Evolutionary conservation across 2,329 filamentous ascomycete genomes (phyloP).

Genomic region (Pseudogymnoascus sp.): DNA sequence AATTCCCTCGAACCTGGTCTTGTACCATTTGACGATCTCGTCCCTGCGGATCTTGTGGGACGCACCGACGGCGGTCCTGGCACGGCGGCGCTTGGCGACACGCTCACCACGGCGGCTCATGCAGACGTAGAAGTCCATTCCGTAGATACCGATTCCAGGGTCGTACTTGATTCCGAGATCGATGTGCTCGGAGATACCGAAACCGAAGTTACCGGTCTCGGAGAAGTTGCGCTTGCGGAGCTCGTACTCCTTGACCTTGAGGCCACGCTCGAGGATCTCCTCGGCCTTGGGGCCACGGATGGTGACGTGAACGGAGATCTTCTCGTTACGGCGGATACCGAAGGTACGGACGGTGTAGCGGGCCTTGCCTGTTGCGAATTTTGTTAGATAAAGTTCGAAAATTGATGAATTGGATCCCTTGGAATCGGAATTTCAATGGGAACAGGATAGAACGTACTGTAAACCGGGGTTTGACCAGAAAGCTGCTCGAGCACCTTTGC

Average conservation of each 20-base stretch:
- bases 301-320: conserved; percentile 98
- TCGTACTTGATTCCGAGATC: conserved; percentile 99
- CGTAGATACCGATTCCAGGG: conserved; percentile 96
- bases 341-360: conserved; percentile 99
- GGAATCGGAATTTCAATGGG: not conserved
- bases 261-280: conserved; percentile 99
- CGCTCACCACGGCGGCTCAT: conserved; percentile 98
- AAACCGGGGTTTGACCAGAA: conserved; percentile 98
- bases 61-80: conserved; percentile 77
- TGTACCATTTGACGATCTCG: conserved; percentile 98
- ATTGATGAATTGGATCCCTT: conserved; percentile 12
- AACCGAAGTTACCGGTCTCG: conserved; percentile 99
- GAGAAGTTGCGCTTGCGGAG: conserved; percentile 99
- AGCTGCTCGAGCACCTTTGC: conserved; percentile 99
- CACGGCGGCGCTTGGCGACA: conserved; percentile 88
- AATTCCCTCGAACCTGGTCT: conserved; percentile 93
- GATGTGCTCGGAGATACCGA: conserved; percentile 99
- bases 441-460: conserved; percentile 58
- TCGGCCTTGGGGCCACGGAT: conserved; percentile 98
- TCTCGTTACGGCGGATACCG: conserved; percentile 99
- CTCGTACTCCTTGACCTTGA: conserved; percentile 99
- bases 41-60: conserved; percentile 87
- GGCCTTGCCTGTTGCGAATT: conserved; percentile 69
- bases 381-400: conserved; percentile 13
- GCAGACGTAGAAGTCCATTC: conserved; percentile 99